Percentiles rank a stretch among this genome's conserved stretches.
phyloP scores from a whole-genome alignment of 2,329 filamentous ascomycete species.

The Zasmidium citrigriseum region DNA sequence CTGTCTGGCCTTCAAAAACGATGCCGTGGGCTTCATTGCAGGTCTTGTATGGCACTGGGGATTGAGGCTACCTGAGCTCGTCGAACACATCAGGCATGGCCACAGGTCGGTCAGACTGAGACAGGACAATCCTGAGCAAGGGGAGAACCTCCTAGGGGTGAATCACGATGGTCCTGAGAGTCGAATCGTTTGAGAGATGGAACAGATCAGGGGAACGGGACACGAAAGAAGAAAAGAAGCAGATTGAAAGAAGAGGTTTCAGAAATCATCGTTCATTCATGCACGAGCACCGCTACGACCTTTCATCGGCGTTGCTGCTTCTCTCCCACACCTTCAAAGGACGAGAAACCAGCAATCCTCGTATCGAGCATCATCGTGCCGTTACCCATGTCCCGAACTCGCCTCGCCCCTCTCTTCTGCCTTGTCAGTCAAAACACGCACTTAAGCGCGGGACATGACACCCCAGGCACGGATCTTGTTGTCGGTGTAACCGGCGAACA shows the following conservation, averaged over 20 bases:
- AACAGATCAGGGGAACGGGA: not conserved
- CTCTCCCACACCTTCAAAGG: constrained; percentile 22
- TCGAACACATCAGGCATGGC: constrained; percentile 17
- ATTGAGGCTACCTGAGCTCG: constrained; percentile 44
- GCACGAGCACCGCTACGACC: constrained; percentile 30
- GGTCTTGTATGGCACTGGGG: constrained; percentile 78
- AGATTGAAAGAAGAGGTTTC: not conserved
- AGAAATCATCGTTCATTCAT: not conserved
- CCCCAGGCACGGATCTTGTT: constrained; percentile 98
- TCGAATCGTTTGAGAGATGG: not conserved
- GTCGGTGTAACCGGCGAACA: constrained; percentile 99
- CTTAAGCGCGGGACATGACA: constrained; percentile 80
- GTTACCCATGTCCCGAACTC: constrained; percentile 17
- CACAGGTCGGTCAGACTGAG: constrained; percentile 20
- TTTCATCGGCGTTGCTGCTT: constrained; percentile 37
- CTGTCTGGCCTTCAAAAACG: constrained; percentile 84
- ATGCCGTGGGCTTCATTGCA: constrained; percentile 80
- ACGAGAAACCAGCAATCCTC: constrained; percentile 33
- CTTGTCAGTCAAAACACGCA: constrained; percentile 9
- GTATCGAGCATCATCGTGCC: constrained; percentile 41
- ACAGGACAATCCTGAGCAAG: constrained; percentile 13
- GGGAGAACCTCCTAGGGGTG: constrained; percentile 13
- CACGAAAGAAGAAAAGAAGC: not conserved
- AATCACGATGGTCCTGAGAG: constrained; percentile 8
- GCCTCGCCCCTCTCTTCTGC: constrained; percentile 9